Evolutionary conservation across 2,329 filamentous ascomycete species (phyloP).

Genomic region (Calonectria hongkongensis): DNA sequence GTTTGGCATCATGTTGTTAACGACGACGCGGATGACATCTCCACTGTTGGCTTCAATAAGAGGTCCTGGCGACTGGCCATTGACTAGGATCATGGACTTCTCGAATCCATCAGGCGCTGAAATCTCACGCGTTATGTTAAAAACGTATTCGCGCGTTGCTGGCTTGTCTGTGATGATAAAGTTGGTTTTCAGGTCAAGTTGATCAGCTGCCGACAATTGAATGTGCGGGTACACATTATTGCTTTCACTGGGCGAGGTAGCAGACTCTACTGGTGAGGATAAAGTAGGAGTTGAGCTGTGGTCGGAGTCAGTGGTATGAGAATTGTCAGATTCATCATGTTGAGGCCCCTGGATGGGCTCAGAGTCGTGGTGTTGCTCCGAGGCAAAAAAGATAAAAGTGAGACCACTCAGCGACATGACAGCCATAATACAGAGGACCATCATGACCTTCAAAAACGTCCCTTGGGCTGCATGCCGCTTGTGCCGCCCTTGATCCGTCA

Average conservation of each 20-base stretch:
- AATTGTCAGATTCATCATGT: not conserved
- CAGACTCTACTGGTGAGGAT: not conserved
- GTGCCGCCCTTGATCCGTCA: not conserved
- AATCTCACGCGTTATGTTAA: conserved; percentile 35
- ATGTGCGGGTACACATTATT: not conserved
- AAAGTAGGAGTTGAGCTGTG: not conserved
- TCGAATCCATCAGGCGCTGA: conserved; percentile 38
- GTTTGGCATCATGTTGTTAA: conserved; percentile 77
- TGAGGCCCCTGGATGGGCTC: not conserved
- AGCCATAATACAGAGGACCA: conserved; percentile 1
- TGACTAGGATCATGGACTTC: conserved; percentile 74
- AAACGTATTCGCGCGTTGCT: conserved; percentile 32
- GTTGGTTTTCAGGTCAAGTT: conserved; percentile 35
- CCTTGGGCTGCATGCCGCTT: not conserved
- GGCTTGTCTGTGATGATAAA: conserved; percentile 37
- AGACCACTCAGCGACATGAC: conserved; percentile 20
- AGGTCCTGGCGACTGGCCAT: conserved; percentile 78
- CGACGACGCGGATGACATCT: conserved; percentile 74
- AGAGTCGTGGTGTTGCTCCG: not conserved
- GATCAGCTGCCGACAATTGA: conserved; percentile 32
- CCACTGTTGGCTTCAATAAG: conserved; percentile 75
- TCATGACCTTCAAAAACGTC: conserved; percentile 3
- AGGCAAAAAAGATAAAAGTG: conserved; percentile 9
- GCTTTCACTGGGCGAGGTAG: not conserved
- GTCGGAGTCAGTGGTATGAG: not conserved